Conservation (phyloP, 306 rosid species). For the Astragalus glycyphyllos region DNA sequence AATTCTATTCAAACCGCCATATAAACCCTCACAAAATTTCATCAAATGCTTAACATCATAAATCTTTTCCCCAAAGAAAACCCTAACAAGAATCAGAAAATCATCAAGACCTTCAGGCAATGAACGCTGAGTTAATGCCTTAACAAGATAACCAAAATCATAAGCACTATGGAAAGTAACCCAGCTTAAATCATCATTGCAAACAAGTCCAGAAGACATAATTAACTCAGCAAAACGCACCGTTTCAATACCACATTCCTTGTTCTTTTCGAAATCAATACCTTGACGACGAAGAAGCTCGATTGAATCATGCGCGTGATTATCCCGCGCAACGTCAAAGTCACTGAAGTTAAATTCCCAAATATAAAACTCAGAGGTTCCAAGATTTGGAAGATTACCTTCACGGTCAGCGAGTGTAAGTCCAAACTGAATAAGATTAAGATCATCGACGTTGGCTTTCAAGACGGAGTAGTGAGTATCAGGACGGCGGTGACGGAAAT, state of each 20-base stretch:
- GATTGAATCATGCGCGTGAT: constrained; percentile 64
- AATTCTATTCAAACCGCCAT: constrained; percentile 69
- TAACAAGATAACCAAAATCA: constrained; percentile 76
- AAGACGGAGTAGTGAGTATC: constrained; percentile 50
- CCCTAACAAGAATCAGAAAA: constrained; percentile 49
- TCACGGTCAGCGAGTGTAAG: constrained; percentile 56
- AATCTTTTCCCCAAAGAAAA: constrained; percentile 61
- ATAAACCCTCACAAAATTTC: constrained; percentile 50
- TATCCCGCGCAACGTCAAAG: constrained; percentile 64
- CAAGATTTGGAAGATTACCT: constrained; percentile 65
- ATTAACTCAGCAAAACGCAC: constrained; percentile 59
- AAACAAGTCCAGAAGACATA: constrained; percentile 79
- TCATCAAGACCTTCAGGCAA: constrained; percentile 52
- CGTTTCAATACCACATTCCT: constrained; percentile 52
- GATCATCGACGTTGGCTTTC: constrained; percentile 70
- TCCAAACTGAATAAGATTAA: constrained; percentile 68
- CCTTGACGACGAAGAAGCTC: constrained; percentile 67
- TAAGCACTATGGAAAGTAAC: constrained; percentile 73
- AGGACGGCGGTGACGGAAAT: not conserved
- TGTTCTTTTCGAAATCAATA: constrained; percentile 62
- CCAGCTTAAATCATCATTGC: constrained; percentile 60
- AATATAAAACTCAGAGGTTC: constrained; percentile 43
- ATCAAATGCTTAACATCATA: constrained; percentile 73
- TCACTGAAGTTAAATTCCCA: constrained; percentile 80
- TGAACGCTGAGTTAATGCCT: constrained; percentile 52